These are phyloP conservation scores for Diplosphaera chodatii DNA, from an alignment of 139 green algal genomes.

Conservation along the genomic window DNA sequence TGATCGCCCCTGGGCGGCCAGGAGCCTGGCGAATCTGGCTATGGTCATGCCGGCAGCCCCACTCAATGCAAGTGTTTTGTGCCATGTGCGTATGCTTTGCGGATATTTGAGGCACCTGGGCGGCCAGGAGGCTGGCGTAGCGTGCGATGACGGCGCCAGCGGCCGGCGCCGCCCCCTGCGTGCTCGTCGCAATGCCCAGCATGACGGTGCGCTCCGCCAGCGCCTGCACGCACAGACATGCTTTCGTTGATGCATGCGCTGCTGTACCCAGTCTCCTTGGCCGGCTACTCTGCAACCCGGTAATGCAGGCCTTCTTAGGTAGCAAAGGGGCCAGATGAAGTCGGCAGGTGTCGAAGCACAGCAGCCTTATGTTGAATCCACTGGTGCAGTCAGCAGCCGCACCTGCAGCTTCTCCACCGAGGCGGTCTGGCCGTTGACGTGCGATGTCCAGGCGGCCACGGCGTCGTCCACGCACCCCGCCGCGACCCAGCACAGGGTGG, in stretches of 20 bases:
- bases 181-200: conserved; percentile 68
- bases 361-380: background rate
- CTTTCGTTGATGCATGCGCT: too few relatives aligned
- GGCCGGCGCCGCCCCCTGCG: conserved; percentile 24
- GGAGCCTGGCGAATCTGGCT: too few relatives aligned
- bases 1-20: too few relatives aligned
- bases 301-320: too few relatives aligned
- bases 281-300: too few relatives aligned
- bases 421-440: conserved; percentile 2
- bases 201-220: conserved; percentile 94
- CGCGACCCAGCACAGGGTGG: conserved; percentile 88
- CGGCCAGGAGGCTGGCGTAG: conserved; percentile 78
- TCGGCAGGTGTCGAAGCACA: too few relatives aligned
- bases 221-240: conserved; percentile 46
- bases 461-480: conserved; percentile 81
- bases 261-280: too few relatives aligned
- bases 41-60: too few relatives aligned
- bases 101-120: conserved; percentile 35
- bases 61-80: too few relatives aligned
- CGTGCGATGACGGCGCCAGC: conserved; percentile 71
- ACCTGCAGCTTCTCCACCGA: conserved; percentile 35
- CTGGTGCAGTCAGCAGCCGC: background rate
- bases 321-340: too few relatives aligned
- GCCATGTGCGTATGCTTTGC: too few relatives aligned
- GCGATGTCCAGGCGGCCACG: conserved; percentile 63